Base-by-base conservation (phyloP, 768 basidiomycete genomes). In the Phaffia australis region DNA sequence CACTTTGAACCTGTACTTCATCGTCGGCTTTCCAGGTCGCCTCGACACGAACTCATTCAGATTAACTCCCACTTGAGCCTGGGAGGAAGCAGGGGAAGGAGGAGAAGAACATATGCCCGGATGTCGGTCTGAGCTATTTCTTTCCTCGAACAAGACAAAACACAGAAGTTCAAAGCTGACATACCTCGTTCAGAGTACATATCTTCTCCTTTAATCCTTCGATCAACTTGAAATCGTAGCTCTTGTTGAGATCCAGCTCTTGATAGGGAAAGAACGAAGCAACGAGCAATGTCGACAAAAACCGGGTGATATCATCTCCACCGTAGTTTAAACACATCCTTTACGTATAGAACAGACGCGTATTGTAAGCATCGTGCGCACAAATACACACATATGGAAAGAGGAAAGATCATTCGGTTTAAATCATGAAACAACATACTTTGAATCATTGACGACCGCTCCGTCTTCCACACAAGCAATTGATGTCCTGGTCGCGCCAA, bases 401-500 rank as follows among this genome's bases (percentile, higher is more conserved):
- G 30, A 18, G n/a, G 8, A 48, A 1, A 50, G n/a, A 35, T 23
- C n/a, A 23, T 2, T 59, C 1, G 35, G 42, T 48, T 48, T 57
- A 61, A 30, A 2, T 18, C 5, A 46, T 30, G 2, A 49, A 65
- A 32, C 23, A 18, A 67, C 78, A 54, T 72, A 89, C 92, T 93
- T 83, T 1, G 91, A 90, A 71, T 99, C 95, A 5, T 86, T 74
- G 32, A 92, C 78, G 25, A 99, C 83, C 59, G 92, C 74, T 1
- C 95, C 95, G 72, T 99, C 95, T 65, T 98, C 95, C 1, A 98
- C 87, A 73, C 93, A 97, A 0, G 92, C 85, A 51, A 99, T 83
- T 67, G 83, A 89, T 1, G 89, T 91, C 64, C 81, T 83, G 19
- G 80, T 81, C 16, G 94, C 88, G 3, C 95, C 95, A 60, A 98